A percentile compares a stretch with the other conserved stretches of the same genome.
Conservation (phyloP, 805 yeast species). For the Metschnikowia cerradonensis region DNA sequence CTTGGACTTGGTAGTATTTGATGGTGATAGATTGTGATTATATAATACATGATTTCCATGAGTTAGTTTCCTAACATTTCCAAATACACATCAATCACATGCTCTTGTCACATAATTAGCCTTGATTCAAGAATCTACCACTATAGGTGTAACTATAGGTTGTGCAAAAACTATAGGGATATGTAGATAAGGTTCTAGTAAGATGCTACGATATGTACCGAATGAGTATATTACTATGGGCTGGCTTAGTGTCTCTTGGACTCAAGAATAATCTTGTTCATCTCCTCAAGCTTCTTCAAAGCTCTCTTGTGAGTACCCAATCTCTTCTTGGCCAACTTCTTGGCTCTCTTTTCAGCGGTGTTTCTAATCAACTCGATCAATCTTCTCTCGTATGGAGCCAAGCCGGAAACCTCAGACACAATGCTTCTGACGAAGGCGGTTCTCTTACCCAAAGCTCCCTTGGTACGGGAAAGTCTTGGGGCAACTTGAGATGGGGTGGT, state of each 20-base stretch:
- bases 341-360: slow-evolving; percentile 99
- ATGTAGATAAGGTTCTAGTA: too few relatives aligned
- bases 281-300: slow-evolving; percentile 98
- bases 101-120: too few relatives aligned
- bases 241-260: slow-evolving; percentile 80
- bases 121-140: too few relatives aligned
- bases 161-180: background rate
- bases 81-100: too few relatives aligned
- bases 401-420: slow-evolving; percentile 96
- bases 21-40: too few relatives aligned
- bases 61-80: too few relatives aligned
- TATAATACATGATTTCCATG: too few relatives aligned
- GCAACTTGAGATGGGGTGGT: slow-evolving; percentile 78
- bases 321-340: slow-evolving; percentile 99
- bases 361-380: slow-evolving; percentile 98
- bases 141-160: too few relatives aligned
- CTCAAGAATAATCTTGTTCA: slow-evolving; percentile 93
- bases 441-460: slow-evolving; percentile 96
- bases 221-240: slow-evolving; percentile 4
- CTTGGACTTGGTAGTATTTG: too few relatives aligned
- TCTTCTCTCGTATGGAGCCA: slow-evolving; percentile 99
- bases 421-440: slow-evolving; percentile 91
- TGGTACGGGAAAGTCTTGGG: slow-evolving; percentile 80
- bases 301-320: slow-evolving; percentile 99
- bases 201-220: background rate